Evolutionary conservation across 2,329 filamentous ascomycete species (phyloP).

Genomic region (Mycosphaerella sp.): DNA sequence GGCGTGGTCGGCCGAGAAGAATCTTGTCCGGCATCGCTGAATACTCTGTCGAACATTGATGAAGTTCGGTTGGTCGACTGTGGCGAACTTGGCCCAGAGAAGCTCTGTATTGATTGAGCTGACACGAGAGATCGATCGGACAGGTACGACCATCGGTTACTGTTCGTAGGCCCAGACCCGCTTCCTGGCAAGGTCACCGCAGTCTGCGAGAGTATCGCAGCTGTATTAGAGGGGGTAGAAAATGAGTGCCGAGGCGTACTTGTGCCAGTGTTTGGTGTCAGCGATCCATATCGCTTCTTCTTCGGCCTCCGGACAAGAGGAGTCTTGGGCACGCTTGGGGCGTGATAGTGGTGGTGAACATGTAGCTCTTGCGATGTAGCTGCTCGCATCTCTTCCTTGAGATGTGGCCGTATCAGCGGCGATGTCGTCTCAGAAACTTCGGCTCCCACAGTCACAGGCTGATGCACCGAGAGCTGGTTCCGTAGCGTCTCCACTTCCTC

Average conservation of each 20-base stretch:
- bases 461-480: constrained; percentile 73
- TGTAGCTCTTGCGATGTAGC: constrained; percentile 72
- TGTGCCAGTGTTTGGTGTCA: constrained; percentile 48
- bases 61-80: constrained; percentile 61
- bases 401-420: constrained; percentile 31
- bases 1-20: constrained; percentile 75
- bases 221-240: constrained; percentile 45
- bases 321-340: constrained; percentile 41
- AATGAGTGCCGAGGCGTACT: constrained; percentile 36
- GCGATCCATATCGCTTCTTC: constrained; percentile 61
- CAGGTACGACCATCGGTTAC: constrained; percentile 60
- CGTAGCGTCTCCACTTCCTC: constrained; percentile 85
- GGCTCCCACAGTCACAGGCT: constrained; percentile 52
- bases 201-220: constrained; percentile 57
- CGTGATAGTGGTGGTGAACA: constrained; percentile 91
- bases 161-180: constrained; percentile 32
- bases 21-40: constrained; percentile 52
- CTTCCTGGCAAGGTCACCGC: constrained; percentile 51
- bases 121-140: constrained; percentile 55
- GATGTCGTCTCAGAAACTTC: constrained; percentile 18
- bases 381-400: constrained; percentile 61
- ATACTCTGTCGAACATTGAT: constrained; percentile 69
- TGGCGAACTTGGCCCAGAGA: constrained; percentile 76
- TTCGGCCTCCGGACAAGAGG: constrained; percentile 47
- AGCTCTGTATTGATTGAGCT: constrained; percentile 57